Base-by-base conservation (phyloP, 768 basidiomycete species). In the Suillus ampliporus region DNA sequence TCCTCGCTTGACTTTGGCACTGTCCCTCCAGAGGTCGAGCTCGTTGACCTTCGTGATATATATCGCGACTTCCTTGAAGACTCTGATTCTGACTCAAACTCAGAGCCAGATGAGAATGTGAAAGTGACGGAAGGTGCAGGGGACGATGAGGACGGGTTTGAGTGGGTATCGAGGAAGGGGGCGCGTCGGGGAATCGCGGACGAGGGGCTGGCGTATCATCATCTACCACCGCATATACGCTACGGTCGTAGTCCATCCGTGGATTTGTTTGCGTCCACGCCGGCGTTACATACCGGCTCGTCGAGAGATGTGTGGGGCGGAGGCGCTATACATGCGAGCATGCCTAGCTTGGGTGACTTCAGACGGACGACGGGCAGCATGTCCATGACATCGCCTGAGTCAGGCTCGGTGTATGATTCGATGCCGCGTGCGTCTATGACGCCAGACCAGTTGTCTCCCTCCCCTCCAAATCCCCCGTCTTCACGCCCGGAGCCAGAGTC, bases 1-100 rank as follows among this genome's bases (percentile, higher is more conserved):
- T 89, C 88, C 2, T 88, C 89, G 4, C 84, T 99, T 60, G 92
- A 94, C 62, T 96, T 99, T 76, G 97, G 97, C 37, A 86, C 89
- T 0, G 79, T 80, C 21, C 73, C 88, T 3, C 97, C 97, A 5
- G 90, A 95, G 63, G 84, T 96, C 26, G 94, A 97, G 74, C 84
- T 99, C 58, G 88, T 92, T 60, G 97, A 97, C 78, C 78, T 99
- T 57, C 84, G 94, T 52, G 95, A 98, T 80, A 94, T 99, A 61
- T 94, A 96, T 77, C 89, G 88, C 58, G 96, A 97, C 74, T 99
- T 99, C 71, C 85, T 97, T 60, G 92, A 95, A 63, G 90, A 92
- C 67, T 81, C 85, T 41, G 81, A 79, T 3, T 86, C 88, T 0
- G 86, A 89, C 51, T 63, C 68, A 23, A 74, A 80, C 31, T 37